A percentile compares a stretch with the other conserved stretches of the same genome.
Evolutionary conservation across 2,329 filamentous ascomycete species (phyloP).

Genomic region (Rachicladosporium sp.): DNA sequence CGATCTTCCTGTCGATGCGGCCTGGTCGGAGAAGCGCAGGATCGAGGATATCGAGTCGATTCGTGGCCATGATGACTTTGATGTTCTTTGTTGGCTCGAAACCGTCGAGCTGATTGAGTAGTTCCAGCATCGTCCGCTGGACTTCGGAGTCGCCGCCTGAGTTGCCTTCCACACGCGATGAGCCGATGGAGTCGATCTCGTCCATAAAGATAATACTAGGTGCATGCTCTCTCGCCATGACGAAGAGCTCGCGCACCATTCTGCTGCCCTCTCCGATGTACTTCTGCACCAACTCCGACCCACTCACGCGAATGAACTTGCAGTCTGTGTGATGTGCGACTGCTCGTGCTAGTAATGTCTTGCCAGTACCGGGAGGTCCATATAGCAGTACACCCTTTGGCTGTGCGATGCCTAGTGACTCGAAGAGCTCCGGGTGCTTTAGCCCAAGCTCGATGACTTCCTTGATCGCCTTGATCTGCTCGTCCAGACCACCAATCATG

Average conservation of each 20-base stretch:
- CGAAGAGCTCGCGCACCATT: constrained; percentile 97
- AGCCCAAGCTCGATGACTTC: constrained; percentile 97
- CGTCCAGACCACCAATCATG: constrained; percentile 97
- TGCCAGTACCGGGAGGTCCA: constrained; percentile 91
- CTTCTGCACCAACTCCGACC: constrained; percentile 94
- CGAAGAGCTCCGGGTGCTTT: constrained; percentile 96
- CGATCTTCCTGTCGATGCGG: constrained; percentile 94
- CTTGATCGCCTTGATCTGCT: constrained; percentile 99
- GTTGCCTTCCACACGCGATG: constrained; percentile 96
- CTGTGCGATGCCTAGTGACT: constrained; percentile 96
- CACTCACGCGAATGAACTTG: constrained; percentile 96
- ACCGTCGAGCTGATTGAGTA: constrained; percentile 95
- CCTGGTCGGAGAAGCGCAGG: constrained; percentile 87
- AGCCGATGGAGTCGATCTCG: constrained; percentile 94
- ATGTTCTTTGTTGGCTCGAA: constrained; percentile 99
- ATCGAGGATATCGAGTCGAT: constrained; percentile 89
- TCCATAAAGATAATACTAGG: constrained; percentile 99
- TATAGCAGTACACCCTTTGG: constrained; percentile 96
- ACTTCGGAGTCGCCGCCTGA: constrained; percentile 97
- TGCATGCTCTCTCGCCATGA: constrained; percentile 96
- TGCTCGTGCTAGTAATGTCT: constrained; percentile 86
- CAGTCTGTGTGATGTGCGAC: constrained; percentile 98
- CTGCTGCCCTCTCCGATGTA: constrained; percentile 97
- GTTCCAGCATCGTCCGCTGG: constrained; percentile 95
- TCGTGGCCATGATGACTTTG: constrained; percentile 98